These are phyloP conservation scores for Clitopilus hobsonii DNA, from an alignment of 768 basidiomycete species.

Conservation along the genomic window DNA sequence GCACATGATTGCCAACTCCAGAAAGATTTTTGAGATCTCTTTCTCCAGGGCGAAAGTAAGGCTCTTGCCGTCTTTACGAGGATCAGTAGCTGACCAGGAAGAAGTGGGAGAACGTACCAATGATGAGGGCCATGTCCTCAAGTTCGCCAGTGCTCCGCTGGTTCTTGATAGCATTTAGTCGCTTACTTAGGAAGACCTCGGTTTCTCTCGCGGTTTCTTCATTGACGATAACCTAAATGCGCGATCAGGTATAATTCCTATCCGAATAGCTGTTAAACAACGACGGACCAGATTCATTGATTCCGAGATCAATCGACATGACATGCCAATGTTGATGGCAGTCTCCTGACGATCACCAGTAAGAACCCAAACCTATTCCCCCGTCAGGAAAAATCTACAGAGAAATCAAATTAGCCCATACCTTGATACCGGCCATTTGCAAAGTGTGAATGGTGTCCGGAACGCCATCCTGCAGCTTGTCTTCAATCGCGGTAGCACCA, in stretches of 20 bases:
- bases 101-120: constrained; percentile 47
- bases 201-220: constrained; percentile 82
- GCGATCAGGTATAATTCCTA: neutral
- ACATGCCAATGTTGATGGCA: constrained; percentile 98
- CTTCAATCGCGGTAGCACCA: constrained; percentile 97
- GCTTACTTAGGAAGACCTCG: constrained; percentile 80
- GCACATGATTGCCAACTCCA: constrained; percentile 96
- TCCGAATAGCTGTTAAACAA: neutral
- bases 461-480: constrained; percentile 97
- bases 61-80: constrained; percentile 82
- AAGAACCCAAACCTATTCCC: constrained; percentile 83
- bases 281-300: constrained; percentile 92
- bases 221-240: constrained; percentile 82
- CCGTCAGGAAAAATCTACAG: constrained; percentile 3
- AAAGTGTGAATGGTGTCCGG: constrained; percentile 97
- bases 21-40: constrained; percentile 81
- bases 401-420: constrained; percentile 15
- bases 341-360: constrained; percentile 99
- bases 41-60: constrained; percentile 91
- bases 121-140: constrained; percentile 92
- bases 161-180: constrained; percentile 88
- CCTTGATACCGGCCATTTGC: constrained; percentile 98
- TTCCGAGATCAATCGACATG: constrained; percentile 94
- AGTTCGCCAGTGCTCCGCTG: constrained; percentile 88
- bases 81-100: constrained; percentile 4